Evolutionary conservation across 2,329 filamentous ascomycete genomes (phyloP).

Genomic region (Beauveria australis): DNA sequence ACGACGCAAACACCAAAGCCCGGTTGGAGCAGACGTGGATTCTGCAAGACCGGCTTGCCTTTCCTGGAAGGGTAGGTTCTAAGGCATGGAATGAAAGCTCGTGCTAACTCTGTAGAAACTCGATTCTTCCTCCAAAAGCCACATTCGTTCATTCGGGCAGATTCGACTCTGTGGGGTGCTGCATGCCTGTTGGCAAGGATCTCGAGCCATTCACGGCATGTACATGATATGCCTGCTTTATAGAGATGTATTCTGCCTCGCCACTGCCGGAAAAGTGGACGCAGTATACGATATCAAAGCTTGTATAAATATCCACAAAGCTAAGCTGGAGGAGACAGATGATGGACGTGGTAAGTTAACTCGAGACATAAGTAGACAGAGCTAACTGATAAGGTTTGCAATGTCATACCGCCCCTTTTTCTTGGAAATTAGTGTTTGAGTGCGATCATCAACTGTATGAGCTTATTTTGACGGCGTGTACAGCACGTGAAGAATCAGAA

Average conservation of each 20-base stretch:
- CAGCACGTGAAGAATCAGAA: conserved; percentile 65
- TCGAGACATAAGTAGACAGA: background rate
- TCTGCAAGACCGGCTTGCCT: conserved; percentile 72
- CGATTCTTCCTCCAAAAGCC: conserved; percentile 46
- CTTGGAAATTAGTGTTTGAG: conserved; percentile 88
- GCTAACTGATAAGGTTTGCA: conserved; percentile 56
- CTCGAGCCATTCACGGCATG: conserved; percentile 58
- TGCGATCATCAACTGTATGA: conserved; percentile 71
- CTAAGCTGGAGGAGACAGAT: conserved; percentile 62
- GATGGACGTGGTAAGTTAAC: conserved; percentile 59
- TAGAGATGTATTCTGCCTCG: conserved; percentile 68
- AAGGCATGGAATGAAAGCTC: background rate
- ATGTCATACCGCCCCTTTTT: conserved; percentile 77
- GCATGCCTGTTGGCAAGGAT: conserved; percentile 73
- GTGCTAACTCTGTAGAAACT: conserved; percentile 30
- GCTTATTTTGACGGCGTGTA: conserved; percentile 80
- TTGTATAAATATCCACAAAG: conserved; percentile 59
- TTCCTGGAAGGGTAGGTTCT: conserved; percentile 56
- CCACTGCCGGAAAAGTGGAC: conserved; percentile 55
- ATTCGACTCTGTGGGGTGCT: conserved; percentile 75
- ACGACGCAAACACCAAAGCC: conserved; percentile 60
- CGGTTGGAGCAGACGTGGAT: conserved; percentile 76
- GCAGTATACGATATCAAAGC: conserved; percentile 66
- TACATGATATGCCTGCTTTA: conserved; percentile 88
- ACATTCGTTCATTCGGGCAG: conserved; percentile 74